Base-by-base conservation (phyloP, 306 rosid species). In the Prunus salicina region DNA sequence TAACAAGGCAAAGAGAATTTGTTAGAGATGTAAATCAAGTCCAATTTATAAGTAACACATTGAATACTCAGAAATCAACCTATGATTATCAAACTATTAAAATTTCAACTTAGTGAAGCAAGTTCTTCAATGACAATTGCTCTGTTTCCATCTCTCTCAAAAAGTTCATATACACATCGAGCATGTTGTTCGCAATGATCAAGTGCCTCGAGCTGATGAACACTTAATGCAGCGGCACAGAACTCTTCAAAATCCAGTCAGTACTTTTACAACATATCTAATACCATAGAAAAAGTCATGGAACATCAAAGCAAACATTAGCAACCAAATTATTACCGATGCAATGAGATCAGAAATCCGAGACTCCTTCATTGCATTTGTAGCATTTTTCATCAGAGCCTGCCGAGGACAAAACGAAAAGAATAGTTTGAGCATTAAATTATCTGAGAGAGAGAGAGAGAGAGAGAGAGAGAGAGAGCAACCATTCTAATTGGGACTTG, bases 151-250 rank as follows among this genome's bases (percentile, higher is more conserved):
- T 89, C 91, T 81, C 92, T 92, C 67, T 96, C 97, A 3, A 96
- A 96, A 76, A 92, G 96, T 75, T 96, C 99, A 64, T 89, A 96
- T 8, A 97, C 98, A 73, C 96, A 91, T 55, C 96, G 97, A 2
- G 99, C 97, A 76, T 92, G 98, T 65, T 91, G 97, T 67, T 96
- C 98, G 97, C 99, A 96, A 2, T 88, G 92, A 74, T 89, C 94
- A 52, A 96, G 98, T 66, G 98, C 99, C 88, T 92, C 99, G 14
- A 96, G 93, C 89, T 96, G 99, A 85, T 91, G 96, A 43, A 96
- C 96, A 65, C 98, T 91, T 69, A 88, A 78, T 20, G 98, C 87
- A 86, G 99, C 90, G 0, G 99, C 97, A 78, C 97, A 92, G 79
- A 96, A 96, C 86, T 96, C 99, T 78, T 92, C 97, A 84, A 90